Conservation (phyloP, 768 basidiomycete species). For the Trichaptum fuscoviolaceum region DNA sequence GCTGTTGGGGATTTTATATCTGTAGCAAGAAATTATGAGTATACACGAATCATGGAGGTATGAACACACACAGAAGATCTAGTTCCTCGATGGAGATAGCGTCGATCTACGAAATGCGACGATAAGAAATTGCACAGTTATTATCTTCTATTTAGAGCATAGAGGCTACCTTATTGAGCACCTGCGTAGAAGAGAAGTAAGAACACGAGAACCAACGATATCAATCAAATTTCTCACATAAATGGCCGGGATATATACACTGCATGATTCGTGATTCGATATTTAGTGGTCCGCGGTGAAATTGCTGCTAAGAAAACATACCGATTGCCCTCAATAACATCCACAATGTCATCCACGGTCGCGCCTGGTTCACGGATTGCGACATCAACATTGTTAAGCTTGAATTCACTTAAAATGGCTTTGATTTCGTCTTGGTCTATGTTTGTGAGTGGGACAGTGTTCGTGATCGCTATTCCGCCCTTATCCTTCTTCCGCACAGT, state of each 20-base stretch:
- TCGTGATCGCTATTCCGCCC: constrained; percentile 91
- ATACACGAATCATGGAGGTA: constrained; percentile 2
- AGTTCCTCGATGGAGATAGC: constrained; percentile 98
- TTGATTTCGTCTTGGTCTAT: constrained; percentile 96
- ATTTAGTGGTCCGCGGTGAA: neutral
- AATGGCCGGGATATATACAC: constrained; percentile 89
- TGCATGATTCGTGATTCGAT: constrained; percentile 21
- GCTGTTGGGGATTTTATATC: constrained; percentile 91
- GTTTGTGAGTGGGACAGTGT: constrained; percentile 93
- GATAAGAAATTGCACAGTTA: constrained; percentile 11
- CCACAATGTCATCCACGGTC: constrained; percentile 93
- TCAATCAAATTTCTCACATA: constrained; percentile 51
- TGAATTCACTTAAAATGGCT: constrained; percentile 91
- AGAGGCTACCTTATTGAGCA: constrained; percentile 70
- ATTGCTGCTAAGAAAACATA: constrained; percentile 23
- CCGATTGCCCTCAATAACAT: constrained; percentile 96
- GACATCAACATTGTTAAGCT: constrained; percentile 82
- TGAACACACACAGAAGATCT: constrained; percentile 65
- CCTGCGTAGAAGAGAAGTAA: constrained; percentile 32
- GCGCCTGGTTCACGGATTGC: constrained; percentile 90
- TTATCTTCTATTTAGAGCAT: neutral
- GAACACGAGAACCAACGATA: constrained; percentile 4
- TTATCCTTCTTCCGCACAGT: constrained; percentile 82
- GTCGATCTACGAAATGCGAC: constrained; percentile 60
- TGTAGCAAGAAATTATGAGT: constrained; percentile 20